Percentiles rank a stretch among this genome's conserved stretches.
phyloP scores from a whole-genome alignment of 106 monocot species.

The Phalaenopsis equestris region DNA sequence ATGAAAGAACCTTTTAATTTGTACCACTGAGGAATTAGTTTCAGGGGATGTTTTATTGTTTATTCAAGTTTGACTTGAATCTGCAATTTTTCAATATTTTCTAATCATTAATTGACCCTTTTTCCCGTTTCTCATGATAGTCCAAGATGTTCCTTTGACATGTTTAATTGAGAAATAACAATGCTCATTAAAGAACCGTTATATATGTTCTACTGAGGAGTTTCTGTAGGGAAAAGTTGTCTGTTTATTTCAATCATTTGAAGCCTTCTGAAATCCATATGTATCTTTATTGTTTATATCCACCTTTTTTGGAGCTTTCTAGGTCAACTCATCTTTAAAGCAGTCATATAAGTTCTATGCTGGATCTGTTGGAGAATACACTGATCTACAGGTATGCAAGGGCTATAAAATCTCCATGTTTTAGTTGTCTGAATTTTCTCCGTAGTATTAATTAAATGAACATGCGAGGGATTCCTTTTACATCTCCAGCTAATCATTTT shows the following conservation, averaged over 20 bases:
- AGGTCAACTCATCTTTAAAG: slow-evolving; percentile 56
- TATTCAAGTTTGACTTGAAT: neutral
- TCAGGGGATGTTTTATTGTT: neutral
- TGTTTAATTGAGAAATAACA: neutral
- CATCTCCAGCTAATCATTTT: neutral
- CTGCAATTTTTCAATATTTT: neutral
- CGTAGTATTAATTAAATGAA: neutral
- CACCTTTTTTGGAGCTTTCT: slow-evolving; percentile 9
- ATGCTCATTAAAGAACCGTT: neutral
- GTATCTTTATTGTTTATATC: neutral
- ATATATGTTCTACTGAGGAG: neutral
- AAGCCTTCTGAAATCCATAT: neutral
- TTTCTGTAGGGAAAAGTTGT: neutral
- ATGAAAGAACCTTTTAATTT: neutral
- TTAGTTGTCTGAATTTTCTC: neutral
- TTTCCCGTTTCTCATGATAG: neutral
- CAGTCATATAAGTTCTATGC: slow-evolving; percentile 76
- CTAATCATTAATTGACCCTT: neutral
- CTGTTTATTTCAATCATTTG: neutral
- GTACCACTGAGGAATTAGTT: neutral
- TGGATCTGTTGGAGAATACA: slow-evolving; percentile 48
- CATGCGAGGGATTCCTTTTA: neutral
- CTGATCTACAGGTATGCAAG: slow-evolving; percentile 67
- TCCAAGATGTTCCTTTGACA: neutral
- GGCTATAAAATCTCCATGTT: slow-evolving; percentile 1